These are phyloP conservation scores for Metschnikowia drakensbergensis DNA, from an alignment of 805 yeast species.

Conservation along the genomic window DNA sequence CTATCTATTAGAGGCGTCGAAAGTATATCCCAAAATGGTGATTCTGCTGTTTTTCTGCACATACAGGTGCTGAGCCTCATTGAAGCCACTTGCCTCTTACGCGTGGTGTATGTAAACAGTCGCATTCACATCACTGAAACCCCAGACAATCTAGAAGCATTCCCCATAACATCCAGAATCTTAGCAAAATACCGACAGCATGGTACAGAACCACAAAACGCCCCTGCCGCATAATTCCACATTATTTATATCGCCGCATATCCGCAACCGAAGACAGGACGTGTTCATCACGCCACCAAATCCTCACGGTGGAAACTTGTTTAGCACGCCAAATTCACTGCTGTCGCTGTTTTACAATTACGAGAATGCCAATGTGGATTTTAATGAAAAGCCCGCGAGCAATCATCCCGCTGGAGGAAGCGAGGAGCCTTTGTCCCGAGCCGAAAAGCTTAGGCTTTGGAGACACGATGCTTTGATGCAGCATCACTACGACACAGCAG, in stretches of 20 bases:
- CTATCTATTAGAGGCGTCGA: no score
- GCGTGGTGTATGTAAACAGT: constrained; percentile 4
- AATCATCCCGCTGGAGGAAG: not conserved
- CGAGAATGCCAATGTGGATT: constrained; percentile 18
- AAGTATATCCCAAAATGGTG: no score
- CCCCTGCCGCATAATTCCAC: constrained; percentile 69
- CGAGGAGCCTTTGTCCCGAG: constrained; percentile 60
- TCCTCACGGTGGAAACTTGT: constrained; percentile 35
- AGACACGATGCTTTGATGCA: constrained; percentile 90
- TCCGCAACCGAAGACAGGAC: constrained; percentile 38
- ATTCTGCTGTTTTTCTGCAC: no score
- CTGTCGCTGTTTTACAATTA: constrained; percentile 38
- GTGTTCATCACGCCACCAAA: constrained; percentile 47
- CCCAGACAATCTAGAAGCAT: not conserved
- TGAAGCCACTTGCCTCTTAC: not conserved
- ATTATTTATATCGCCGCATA: constrained; percentile 66
- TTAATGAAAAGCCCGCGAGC: constrained; percentile 6
- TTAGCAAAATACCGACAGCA: not conserved
- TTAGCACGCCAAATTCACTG: constrained; percentile 42
- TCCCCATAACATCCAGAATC: not conserved
- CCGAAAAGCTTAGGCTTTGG: constrained; percentile 86
- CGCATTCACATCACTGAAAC: constrained; percentile 3
- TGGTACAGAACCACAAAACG: constrained; percentile 24
- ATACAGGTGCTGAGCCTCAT: no score
- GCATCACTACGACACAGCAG: constrained; percentile 87